Evolutionary conservation across 2,329 filamentous ascomycete species (phyloP).

Genomic region (Salinomyces thailandicus): DNA sequence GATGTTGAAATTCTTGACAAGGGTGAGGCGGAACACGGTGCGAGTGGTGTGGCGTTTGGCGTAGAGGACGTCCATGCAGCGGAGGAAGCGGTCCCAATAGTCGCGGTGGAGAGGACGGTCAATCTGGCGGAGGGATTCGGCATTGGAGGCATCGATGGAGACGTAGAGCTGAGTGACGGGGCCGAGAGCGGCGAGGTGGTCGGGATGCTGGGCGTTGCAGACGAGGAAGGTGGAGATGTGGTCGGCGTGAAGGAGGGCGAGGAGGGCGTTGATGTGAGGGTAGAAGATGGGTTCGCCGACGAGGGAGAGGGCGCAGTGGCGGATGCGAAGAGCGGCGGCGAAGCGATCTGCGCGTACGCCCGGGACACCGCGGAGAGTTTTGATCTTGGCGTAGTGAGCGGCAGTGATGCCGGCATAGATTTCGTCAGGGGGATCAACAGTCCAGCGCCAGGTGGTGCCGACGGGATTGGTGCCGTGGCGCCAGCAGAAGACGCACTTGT

Average conservation of each 20-base stretch:
- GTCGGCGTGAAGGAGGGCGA: constrained; percentile 70
- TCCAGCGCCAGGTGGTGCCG: constrained; percentile 93
- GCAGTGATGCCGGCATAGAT: constrained; percentile 87
- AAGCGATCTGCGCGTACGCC: constrained; percentile 88
- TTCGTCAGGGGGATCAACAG: constrained; percentile 78
- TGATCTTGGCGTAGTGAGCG: constrained; percentile 94
- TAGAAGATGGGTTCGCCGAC: constrained; percentile 99
- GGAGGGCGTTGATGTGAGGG: constrained; percentile 89
- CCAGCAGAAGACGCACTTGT: constrained; percentile 99
- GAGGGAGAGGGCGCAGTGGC: constrained; percentile 82
- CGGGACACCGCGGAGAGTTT: constrained; percentile 88
- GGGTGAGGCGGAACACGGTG: constrained; percentile 86
- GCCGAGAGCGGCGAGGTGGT: constrained; percentile 69
- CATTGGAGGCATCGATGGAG: constrained; percentile 88
- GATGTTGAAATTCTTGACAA: constrained; percentile 97
- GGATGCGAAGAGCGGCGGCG: constrained; percentile 81
- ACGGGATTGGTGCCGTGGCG: constrained; percentile 95
- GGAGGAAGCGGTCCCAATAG: constrained; percentile 93
- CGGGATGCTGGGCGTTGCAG: constrained; percentile 93
- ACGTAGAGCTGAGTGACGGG: constrained; percentile 94
- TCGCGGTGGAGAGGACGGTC: constrained; percentile 88
- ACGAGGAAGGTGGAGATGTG: constrained; percentile 90
- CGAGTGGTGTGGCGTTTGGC: constrained; percentile 75
- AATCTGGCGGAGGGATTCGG: constrained; percentile 75
- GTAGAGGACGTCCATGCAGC: constrained; percentile 79